A percentile compares a stretch with the other conserved stretches of the same genome.
These are phyloP conservation scores for Jacaranda copaia DNA, from an alignment of 257 asterid species.

Conservation along the genomic window DNA sequence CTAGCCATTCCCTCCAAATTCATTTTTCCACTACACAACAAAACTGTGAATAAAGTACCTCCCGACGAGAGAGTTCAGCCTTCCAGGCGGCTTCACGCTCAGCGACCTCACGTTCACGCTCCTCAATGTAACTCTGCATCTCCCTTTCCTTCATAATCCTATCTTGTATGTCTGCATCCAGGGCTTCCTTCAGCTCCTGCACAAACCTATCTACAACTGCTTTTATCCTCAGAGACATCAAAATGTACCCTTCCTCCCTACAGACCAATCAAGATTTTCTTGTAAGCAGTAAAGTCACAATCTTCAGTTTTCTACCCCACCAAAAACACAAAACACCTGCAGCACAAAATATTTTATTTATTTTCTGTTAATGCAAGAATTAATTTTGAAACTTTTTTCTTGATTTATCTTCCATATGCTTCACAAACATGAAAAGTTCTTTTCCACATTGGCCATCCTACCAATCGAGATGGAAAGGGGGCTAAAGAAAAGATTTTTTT, in stretches of 20 bases:
- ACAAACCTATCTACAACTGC: slow-evolving; percentile 94
- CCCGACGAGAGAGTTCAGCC: slow-evolving; percentile 98
- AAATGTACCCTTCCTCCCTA: slow-evolving; percentile 1
- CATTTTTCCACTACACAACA: slow-evolving; percentile 6
- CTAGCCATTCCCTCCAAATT: background rate
- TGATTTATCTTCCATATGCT: background rate
- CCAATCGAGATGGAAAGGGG: background rate
- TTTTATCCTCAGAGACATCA: slow-evolving; percentile 94
- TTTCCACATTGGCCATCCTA: background rate
- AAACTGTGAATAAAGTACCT: slow-evolving; percentile 55
- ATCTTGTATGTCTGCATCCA: slow-evolving; percentile 96
- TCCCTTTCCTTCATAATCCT: slow-evolving; percentile 97
- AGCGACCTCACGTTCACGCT: slow-evolving; percentile 97
- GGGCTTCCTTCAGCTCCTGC: slow-evolving; percentile 93
- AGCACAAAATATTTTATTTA: slow-evolving; percentile 13
- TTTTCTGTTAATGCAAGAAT: background rate
- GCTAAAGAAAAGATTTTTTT: too few relatives aligned
- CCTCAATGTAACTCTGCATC: slow-evolving; percentile 99
- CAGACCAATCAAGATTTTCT: background rate
- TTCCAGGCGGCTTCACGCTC: slow-evolving; percentile 99
- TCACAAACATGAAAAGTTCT: background rate
- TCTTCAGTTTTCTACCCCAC: slow-evolving; percentile 10
- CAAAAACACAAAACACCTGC: slow-evolving; percentile 44
- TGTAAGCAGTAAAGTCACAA: slow-evolving; percentile 12
- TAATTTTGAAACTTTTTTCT: background rate